Evolutionary conservation across 306 rosid species (phyloP), one percentile per base, ranked within the genome.

Genomic region (Trichosanthes cucumerina): DNA sequence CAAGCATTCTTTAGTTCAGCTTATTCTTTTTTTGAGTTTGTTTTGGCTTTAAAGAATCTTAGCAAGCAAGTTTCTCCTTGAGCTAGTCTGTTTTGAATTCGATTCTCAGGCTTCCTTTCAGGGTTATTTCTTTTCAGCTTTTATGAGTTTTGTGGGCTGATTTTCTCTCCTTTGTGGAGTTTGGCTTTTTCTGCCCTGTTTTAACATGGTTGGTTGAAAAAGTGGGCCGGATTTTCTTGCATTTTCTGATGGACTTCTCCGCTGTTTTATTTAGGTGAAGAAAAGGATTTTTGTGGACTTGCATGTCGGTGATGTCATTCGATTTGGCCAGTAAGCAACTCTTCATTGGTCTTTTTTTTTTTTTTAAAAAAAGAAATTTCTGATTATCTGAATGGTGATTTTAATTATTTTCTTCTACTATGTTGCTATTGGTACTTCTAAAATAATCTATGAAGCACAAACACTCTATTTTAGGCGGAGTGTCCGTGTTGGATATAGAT

Each of bases 281-380:
- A 86, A 88, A 79, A 88, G 83, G 81, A 77, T 82, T 68, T 95
- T 92, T 24, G 79, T 88, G 74, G 96, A 92, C 81, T 87, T 94
- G 83, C 87, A 68, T 72, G 97, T 95, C 79, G 98, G 98, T 82
- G 98, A 92, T 86, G 98, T 91, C 88, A 85, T 95, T 85, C 93
- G 93, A 62, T 95, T 95, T 85, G 98, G 98, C 81, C 87, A 85
- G 97, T 95, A 83, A 50, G 96, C 88, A 76, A 83, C 76, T 80
- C 18, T 46, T 46, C 77, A 36, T 68, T n/a, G 18, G 8, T 68
- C 50, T 7, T 64, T 34, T 34, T 28, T 28, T 28, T 28, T 28
- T 28, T 58, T 12, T 49, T 59, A 0, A 12, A 59, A 12, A 59
- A 59, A 14, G 43, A 34, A 16, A n/a, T 19, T 36, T 34, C 16